Base-by-base conservation (phyloP, 768 basidiomycete species). In the Lactarius evosmus region DNA sequence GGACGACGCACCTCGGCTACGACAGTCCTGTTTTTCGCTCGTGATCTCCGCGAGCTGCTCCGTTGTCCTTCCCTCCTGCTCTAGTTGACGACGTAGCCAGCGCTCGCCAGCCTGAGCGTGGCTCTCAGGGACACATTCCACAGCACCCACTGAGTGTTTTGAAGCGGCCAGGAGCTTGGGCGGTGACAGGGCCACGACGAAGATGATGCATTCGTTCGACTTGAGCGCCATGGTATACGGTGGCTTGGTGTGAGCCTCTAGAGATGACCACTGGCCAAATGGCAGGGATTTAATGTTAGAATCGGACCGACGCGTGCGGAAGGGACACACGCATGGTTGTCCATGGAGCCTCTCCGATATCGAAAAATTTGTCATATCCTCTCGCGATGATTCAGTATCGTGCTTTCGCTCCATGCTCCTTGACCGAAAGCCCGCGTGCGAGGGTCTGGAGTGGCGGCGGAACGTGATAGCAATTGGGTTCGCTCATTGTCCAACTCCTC, bases 281-380 rank as follows among this genome's bases (percentile, higher is more conserved):
- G n/a, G n/a, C n/a, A 52, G 3, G n/a, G n/a, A n/a, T n/a, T n/a
- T n/a, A n/a, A n/a, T n/a, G 17, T 27, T 25, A 7, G 27, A 33
- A 40, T 12, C 19, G n/a, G 32, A 53, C 25, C 14, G 38, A 33
- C 40, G 59, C 11, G 16, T 54, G 46, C 29, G 6, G 27, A 17
- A 25, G n/a, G 16, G 58, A 40, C 29, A 29, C 7, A 78, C 91
- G 69, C 72, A 96, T 96, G 61, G 86, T 86, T 0, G 89, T 95
- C 94, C 95, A 98, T 2, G 89, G 91, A 5, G 97, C 93, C 74
- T 99, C 97, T 4, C 88, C 91, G 34, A 97, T 91, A 72, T 97
- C 98, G 80, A 98, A 98, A 75, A 99, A 98, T 78, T 98, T 99
- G 79, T 98, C 97, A 72, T 99, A 98, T 0, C 96, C 97, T 54